Evolutionary conservation across 176 grass and related monocot species (phyloP).

Genomic region (Avena sativa): DNA sequence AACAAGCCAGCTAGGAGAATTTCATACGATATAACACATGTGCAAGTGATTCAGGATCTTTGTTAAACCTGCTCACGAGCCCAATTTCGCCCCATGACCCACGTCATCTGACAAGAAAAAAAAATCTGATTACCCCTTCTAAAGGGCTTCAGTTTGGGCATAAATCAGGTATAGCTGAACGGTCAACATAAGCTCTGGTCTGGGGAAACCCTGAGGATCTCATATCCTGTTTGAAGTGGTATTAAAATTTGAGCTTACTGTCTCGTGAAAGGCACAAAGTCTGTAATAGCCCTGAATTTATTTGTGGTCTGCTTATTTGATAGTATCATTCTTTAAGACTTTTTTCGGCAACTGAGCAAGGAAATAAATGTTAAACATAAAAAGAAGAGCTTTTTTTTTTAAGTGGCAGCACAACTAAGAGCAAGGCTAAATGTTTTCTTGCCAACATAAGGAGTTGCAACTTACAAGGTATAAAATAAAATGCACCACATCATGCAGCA

Average conservation of each 20-base stretch:
- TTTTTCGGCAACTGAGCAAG: background rate
- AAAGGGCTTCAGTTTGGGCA: background rate
- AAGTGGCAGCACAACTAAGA: background rate
- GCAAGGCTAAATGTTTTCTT: background rate
- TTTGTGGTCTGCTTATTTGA: background rate
- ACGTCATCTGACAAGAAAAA: background rate
- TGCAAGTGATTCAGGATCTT: background rate
- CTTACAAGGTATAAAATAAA: background rate
- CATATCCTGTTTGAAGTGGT: slow-evolving; percentile 6
- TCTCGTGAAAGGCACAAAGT: background rate
- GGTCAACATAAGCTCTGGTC: background rate
- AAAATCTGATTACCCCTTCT: background rate
- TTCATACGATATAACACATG: background rate
- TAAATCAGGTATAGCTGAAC: background rate
- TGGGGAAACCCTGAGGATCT: background rate
- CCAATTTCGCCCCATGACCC: background rate
- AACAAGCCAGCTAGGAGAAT: background rate
- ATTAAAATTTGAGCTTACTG: background rate
- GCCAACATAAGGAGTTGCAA: background rate
- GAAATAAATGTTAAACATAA: background rate
- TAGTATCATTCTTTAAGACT: background rate
- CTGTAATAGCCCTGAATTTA: background rate
- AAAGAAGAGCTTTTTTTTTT: background rate
- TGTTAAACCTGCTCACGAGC: slow-evolving; percentile 1
- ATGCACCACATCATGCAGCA: background rate